phyloP scores from a whole-genome alignment of 2,329 filamentous ascomycete genomes.

The Aspergillus amoenus region DNA sequence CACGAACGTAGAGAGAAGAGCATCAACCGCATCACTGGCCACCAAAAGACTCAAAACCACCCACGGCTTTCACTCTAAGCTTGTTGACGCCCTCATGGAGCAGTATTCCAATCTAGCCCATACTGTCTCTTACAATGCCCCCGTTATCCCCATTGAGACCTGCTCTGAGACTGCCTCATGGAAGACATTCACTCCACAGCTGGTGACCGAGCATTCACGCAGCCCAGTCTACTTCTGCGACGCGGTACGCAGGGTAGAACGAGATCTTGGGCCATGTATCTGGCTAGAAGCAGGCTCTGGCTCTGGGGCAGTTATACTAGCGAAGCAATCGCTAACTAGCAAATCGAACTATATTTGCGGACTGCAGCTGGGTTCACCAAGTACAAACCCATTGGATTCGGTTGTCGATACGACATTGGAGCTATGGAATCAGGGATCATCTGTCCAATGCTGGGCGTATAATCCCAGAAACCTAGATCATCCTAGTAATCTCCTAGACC shows the following conservation, averaged over 20 bases:
- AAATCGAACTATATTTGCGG: neutral
- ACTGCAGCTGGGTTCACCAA: too few species aligned
- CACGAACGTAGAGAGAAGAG: conserved; percentile 13
- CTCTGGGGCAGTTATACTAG: neutral
- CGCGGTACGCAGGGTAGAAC: neutral
- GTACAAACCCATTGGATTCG: too few species aligned
- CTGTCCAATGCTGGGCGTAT: neutral
- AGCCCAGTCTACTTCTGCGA: neutral
- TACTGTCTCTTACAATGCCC: conserved; percentile 30
- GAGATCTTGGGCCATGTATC: neutral
- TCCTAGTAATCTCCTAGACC: neutral
- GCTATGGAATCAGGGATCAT: neutral
- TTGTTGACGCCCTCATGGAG: conserved; percentile 38
- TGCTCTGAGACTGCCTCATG: neutral
- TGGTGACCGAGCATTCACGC: neutral
- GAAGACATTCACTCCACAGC: neutral
- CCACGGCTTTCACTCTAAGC: conserved; percentile 49
- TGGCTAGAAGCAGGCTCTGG: neutral
- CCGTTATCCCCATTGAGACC: conserved; percentile 29
- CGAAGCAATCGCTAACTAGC: neutral
- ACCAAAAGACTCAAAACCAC: conserved; percentile 45
- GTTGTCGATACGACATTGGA: neutral
- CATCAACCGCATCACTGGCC: neutral
- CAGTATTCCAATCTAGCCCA: conserved; percentile 26
- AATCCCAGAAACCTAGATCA: neutral